Evolutionary conservation across 345 rosid species (phyloP), one percentile per base, ranked within the genome.

Genomic region (Citrus australasica): DNA sequence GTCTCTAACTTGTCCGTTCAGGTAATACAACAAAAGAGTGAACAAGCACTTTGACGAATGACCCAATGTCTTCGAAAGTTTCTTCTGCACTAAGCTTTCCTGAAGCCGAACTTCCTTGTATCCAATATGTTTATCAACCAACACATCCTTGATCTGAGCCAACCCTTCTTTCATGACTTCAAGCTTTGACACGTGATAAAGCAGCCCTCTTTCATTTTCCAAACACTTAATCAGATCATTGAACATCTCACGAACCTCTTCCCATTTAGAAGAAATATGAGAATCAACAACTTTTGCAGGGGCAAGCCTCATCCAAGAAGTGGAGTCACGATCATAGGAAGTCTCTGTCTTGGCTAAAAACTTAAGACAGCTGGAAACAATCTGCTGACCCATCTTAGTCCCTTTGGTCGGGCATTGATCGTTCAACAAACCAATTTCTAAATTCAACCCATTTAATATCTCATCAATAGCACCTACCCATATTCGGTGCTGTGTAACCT

Each of bases 81-180:
- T 92, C 87, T 86, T 94, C 55, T 82, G 87, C 13, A 90, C 89
- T 72, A 95, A 78, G 70, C 81, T 82, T 79, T 93, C 94, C 78
- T 92, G 97, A 82, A 88, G 88, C 37, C 76, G 87, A 75, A 78
- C 84, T 79, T 95, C 95, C 82, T 86, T 86, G 79, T 85, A 95
- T 66, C 95, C 95, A 80, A 89, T 86, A 71, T 81, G 78, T 67
- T 84, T 92, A 35, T 92, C 95, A n/a, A 90, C 73, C 73, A 80
- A 75, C 69, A 95, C 93, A 80, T 90, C 89, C 82, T 80, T 92
- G 80, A 93, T 86, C 70, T 93, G 94, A 67, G 80, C 67, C 73
- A 91, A 76, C 46, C 98, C 98, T 90, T 93, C 98, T 87, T 91
- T 93, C 95, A 95, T 95, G 37, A 80, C 89, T 70, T 85, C 83